Base-by-base conservation (phyloP, 208 protist species). In the Leptomonas pyrrhocoris region DNA sequence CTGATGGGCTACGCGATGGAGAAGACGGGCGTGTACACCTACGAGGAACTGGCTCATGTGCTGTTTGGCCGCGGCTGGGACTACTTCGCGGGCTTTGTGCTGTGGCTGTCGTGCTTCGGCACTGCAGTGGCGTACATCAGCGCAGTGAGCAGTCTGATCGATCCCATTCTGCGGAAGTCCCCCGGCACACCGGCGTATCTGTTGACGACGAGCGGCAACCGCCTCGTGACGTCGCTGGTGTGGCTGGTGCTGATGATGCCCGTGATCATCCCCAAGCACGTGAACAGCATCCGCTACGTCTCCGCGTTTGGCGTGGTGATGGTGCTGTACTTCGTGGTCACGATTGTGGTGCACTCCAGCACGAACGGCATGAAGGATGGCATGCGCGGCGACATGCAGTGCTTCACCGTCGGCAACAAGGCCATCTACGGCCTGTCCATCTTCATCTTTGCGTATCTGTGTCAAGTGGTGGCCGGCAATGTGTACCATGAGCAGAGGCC, bases 231-330 rank as follows among this genome's bases (percentile, higher is more conserved):
- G 18, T 66, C 45, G 15, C 5, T 82, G 11, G 69, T 83, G 0
- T 93, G 88, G 88, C 16, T 85, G 7, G 34, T 81, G 25, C 25
- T 90, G 0, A 90, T 96, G 81, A 48, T 94, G 31, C 92, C 92
- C 3, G 42, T 90, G 3, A 75, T 90, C 16, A 68, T 94, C 8
- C 83, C 83, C n/a, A 90, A 90, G 74, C 58, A 66, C n/a, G 69
- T 94, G 23, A 94, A 92, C 68, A 88, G 78, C 23, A 77, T 96
- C 16, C 86, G 92, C 42, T 96, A 93, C 72, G 74, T 92, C 28
- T 93, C 86, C 7, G 57, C 78, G 5, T n/a, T 93, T 19, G 87
- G 84, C 25, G 77, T 93, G 11, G 48, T n/a, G 16, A 86, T 93
- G 69, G 83, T 94, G 42, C 13, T 94, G 3, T 92, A 84, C 58